Evolutionary conservation across 805 yeast genomes (phyloP), one percentile per base, ranked within the genome.

Genomic region (Suhomyces kilbournensis): DNA sequence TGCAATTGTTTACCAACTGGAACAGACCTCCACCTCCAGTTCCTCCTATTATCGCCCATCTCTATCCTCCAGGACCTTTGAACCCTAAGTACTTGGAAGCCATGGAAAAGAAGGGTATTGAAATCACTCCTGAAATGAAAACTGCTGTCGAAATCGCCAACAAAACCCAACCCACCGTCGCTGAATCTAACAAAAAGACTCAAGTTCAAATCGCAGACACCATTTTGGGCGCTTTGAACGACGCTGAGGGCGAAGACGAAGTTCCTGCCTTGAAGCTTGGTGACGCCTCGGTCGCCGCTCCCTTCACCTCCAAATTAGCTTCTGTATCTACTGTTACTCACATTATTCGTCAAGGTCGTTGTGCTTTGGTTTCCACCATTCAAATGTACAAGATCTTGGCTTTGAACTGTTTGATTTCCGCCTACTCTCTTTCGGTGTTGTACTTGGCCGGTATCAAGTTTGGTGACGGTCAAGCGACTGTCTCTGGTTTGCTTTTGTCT

Each of bases 331-430:
- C 99, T 51, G 97, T 94, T 51, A 88, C 96, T 49, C 86, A 91
- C 66, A 88, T 94, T 59, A 83, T 94, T 60, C 91, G 99, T 73
- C 97, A 94, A 78, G 99, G 99, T 59, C 90, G 99, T 74, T 90
- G 97, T 78, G 97, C 99, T 7, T 79, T 94, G 60, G 97, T 94
- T 44, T 90, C 97, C 15, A 94, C 99, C 7, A 92, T 94, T 67
- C 99, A 94, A 76, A 94, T 94, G 99, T 94, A 94, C 81, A 94
- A 94, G 77, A 94, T 94, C 65, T 77, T 94, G 67, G 99, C 99
- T 0, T 80, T 94, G 75, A 94, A 94, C 72, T 94, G 98, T 82
- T 79, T 94, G 77, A 91, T 94, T 72, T 86, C 96, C 60, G 99
- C 99, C 30, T 94, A 94, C 70, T 91, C 98, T 2, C 78, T 93